Percentiles rank a stretch among this genome's conserved stretches.
These are phyloP conservation scores for Talaromyces pinophilus DNA, from an alignment of 2,329 filamentous ascomycete species.

Conservation along the genomic window DNA sequence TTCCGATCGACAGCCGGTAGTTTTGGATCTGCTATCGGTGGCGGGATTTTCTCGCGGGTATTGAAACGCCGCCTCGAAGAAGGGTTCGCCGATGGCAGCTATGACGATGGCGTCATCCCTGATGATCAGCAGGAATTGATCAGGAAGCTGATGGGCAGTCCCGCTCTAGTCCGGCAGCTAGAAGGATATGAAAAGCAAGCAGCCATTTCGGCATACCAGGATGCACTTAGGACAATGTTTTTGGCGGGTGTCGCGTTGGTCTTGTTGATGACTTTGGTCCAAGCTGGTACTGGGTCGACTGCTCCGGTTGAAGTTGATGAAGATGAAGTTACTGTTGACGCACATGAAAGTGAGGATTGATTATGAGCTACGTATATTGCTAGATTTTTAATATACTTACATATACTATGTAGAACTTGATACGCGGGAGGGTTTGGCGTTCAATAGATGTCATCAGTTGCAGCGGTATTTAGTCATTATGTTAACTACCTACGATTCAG, in stretches of 20 bases:
- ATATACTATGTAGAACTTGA: background rate
- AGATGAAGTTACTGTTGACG: background rate
- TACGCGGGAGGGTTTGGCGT: background rate
- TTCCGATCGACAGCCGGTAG: conserved; percentile 64
- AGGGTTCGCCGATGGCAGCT: conserved; percentile 50
- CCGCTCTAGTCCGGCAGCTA: conserved; percentile 55
- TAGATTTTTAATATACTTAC: background rate
- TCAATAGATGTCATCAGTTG: background rate
- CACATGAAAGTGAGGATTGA: background rate
- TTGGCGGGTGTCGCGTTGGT: conserved; percentile 54
- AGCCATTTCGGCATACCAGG: conserved; percentile 57
- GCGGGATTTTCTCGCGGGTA: conserved; percentile 69
- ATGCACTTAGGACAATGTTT: conserved; percentile 57
- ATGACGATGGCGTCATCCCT: conserved; percentile 22
- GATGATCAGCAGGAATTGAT: conserved; percentile 50
- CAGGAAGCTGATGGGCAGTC: conserved; percentile 59
- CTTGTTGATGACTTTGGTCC: conserved; percentile 52
- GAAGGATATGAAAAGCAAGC: conserved; percentile 52
- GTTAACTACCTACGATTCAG: background rate
- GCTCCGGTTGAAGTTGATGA: conserved; percentile 28
- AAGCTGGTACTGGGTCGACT: conserved; percentile 62
- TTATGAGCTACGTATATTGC: background rate
- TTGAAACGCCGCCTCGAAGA: conserved; percentile 57
- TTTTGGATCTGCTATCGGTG: conserved; percentile 77
- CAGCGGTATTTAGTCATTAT: background rate